Evolutionary conservation across 257 asterid genomes (phyloP).

Genomic region (Prunella vulgaris): DNA sequence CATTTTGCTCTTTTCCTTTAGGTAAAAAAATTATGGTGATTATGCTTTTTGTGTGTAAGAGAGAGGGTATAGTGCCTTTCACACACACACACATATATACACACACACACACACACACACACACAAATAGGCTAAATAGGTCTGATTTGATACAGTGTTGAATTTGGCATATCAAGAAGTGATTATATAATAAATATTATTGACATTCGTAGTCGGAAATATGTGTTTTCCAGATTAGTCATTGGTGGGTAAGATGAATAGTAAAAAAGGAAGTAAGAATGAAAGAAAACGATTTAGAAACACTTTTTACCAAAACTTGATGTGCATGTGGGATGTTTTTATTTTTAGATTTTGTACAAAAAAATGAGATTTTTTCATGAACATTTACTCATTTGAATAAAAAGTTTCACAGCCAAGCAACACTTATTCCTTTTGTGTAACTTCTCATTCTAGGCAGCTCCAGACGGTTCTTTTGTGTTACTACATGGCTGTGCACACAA

Average conservation of each 20-base stretch:
- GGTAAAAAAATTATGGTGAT: not conserved
- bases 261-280: not conserved
- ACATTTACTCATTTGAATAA: not conserved
- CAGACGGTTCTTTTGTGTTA: conserved; percentile 87
- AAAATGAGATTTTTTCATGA: not conserved
- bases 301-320: not conserved
- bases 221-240: not conserved
- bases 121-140: not conserved
- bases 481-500: conserved; percentile 99
- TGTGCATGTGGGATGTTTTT: not conserved
- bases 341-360: not conserved
- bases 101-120: too few relatives aligned
- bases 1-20: not conserved
- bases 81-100: too few relatives aligned
- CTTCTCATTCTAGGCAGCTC: conserved; percentile 60
- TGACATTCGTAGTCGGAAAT: not conserved
- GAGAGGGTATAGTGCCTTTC: too few relatives aligned
- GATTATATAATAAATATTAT: too few relatives aligned
- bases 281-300: too few relatives aligned
- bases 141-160: not conserved
- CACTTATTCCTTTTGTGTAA: not conserved
- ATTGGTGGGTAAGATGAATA: not conserved
- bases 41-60: too few relatives aligned
- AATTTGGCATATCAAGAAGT: not conserved
- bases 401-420: not conserved